phyloP scores from a whole-genome alignment of 2,329 filamentous ascomycete species.

The Fusarium longipes region DNA sequence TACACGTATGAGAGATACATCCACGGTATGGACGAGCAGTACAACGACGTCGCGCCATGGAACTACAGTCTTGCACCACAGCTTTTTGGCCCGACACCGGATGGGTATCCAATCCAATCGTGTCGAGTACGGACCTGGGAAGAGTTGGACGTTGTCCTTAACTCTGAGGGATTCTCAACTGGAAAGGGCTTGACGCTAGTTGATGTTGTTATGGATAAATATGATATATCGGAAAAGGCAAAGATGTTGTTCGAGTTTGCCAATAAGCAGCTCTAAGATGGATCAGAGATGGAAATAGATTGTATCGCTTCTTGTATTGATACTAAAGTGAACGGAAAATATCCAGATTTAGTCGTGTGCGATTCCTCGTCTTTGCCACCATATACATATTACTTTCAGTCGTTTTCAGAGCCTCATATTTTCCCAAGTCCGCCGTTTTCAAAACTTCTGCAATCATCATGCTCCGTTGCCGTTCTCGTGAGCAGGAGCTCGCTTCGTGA shows the following conservation, averaged over 20 bases:
- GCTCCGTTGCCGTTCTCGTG: no score
- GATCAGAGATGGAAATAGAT: background rate
- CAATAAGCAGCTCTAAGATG: background rate
- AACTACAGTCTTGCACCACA: slow-evolving; percentile 2
- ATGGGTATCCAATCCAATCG: background rate
- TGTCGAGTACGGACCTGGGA: background rate
- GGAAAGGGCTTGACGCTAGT: slow-evolving; percentile 11
- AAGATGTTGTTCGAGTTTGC: slow-evolving; percentile 4
- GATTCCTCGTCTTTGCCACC: accelerated
- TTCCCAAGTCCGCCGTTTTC: accelerated
- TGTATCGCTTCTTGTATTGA: background rate
- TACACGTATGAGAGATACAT: slow-evolving; percentile 20
- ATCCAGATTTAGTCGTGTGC: no score
- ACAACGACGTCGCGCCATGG: slow-evolving; percentile 20
- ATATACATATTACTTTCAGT: background rate
- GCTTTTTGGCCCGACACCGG: background rate
- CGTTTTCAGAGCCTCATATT: background rate
- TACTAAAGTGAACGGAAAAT: background rate
- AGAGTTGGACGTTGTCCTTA: background rate
- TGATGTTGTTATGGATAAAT: slow-evolving; percentile 11
- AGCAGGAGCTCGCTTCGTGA: background rate
- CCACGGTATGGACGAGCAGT: slow-evolving; percentile 9
- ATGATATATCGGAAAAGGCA: slow-evolving; percentile 10
- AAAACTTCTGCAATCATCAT: background rate
- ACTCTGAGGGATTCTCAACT: background rate